Percentiles rank a stretch among this genome's conserved stretches.
Evolutionary conservation across 2,329 filamentous ascomycete genomes (phyloP).

Genomic region (Leptographium galeiforme): DNA sequence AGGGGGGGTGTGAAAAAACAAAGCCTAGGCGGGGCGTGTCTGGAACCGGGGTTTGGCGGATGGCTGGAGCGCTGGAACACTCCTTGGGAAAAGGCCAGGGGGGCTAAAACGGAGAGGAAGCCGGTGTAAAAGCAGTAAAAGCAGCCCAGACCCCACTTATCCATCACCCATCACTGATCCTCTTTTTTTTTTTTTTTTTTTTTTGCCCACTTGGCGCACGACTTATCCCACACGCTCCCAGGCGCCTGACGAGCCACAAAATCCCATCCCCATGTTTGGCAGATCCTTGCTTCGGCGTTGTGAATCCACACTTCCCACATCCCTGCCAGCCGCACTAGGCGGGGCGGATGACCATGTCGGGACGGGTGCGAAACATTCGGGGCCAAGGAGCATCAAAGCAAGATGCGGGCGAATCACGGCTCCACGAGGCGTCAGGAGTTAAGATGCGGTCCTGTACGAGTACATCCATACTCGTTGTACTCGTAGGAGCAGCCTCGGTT

Average conservation of each 20-base stretch:
- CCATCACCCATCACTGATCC: not conserved
- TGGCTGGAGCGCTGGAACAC: conserved; percentile 4
- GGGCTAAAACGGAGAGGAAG: not conserved
- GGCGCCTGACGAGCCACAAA: conserved; percentile 2
- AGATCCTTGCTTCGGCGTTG: conserved; percentile 7
- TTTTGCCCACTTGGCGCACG: not conserved
- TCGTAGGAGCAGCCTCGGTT: too few species aligned
- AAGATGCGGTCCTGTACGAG: too few species aligned
- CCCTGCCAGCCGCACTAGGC: conserved; percentile 5
- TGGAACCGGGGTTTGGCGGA: not conserved
- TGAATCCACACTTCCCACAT: conserved; percentile 2
- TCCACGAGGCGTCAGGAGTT: not conserved
- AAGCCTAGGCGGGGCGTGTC: not conserved
- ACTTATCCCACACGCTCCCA: not conserved
- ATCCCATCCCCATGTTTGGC: conserved; percentile 10
- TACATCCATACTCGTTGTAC: too few species aligned
- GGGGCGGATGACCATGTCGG: conserved; percentile 2
- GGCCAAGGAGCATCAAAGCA: not conserved
- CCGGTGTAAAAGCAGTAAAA: not conserved
- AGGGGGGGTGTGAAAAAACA: not conserved
- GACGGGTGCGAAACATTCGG: conserved; percentile 3
- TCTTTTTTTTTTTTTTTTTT: not conserved
- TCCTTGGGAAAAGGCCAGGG: conserved; percentile 1
- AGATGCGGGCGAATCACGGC: not conserved
- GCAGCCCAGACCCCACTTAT: not conserved